A percentile compares a stretch with the other conserved stretches of the same genome.
Evolutionary conservation across 768 basidiomycete species (phyloP).

Genomic region (Pulveroboletus sp.): DNA sequence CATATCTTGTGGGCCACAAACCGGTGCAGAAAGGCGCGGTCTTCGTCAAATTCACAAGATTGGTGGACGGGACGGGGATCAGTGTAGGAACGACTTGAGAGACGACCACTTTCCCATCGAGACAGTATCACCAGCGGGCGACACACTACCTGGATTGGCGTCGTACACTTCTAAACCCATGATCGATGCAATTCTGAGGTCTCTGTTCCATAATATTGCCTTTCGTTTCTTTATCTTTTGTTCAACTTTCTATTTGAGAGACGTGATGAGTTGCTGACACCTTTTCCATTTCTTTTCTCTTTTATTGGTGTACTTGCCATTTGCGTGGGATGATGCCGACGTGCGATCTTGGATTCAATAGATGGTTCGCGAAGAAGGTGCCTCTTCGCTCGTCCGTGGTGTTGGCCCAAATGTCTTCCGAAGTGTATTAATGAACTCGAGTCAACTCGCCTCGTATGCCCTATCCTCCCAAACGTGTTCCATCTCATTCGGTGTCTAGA

Average conservation of each 20-base stretch:
- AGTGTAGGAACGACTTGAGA: neutral
- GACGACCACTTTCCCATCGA: neutral
- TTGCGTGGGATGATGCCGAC: neutral
- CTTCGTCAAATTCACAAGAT: neutral
- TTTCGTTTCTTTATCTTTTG: neutral
- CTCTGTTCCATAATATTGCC: neutral
- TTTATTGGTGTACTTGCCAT: neutral
- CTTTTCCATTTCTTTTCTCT: neutral
- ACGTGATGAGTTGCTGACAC: constrained; percentile 5
- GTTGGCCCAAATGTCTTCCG: constrained; percentile 83
- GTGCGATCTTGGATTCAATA: constrained; percentile 21
- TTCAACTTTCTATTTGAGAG: neutral
- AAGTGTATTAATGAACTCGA: constrained; percentile 86
- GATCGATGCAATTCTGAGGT: neutral
- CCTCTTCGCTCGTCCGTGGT: constrained; percentile 61
- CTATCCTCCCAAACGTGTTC: neutral
- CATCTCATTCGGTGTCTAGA: constrained; percentile 30
- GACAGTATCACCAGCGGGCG: neutral
- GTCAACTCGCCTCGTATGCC: constrained; percentile 83
- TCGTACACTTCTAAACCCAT: neutral
- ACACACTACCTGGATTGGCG: neutral
- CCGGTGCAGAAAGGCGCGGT: too few relatives aligned
- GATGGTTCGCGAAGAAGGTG: constrained; percentile 88
- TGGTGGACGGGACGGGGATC: neutral
- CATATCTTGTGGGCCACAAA: neutral